Conservation (phyloP, 352 stramenopile species). For the Saprolegnia parasitica region DNA sequence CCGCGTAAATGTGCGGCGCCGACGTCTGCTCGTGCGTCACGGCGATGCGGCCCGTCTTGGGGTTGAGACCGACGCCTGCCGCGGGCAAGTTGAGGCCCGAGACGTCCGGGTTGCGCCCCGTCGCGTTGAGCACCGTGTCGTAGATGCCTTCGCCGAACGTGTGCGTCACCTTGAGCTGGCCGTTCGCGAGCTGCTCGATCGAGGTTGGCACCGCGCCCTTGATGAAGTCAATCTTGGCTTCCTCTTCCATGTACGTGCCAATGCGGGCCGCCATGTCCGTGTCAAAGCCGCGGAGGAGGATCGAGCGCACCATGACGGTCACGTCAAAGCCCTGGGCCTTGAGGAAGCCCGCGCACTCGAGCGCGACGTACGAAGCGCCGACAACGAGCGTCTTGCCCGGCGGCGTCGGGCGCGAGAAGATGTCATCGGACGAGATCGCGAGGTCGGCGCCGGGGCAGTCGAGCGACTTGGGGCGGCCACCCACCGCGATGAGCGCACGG, state of each 20-base stretch:
- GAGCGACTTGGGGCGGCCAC: conserved; percentile 88
- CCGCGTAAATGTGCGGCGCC: conserved; percentile 94
- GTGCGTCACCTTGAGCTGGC: conserved; percentile 78
- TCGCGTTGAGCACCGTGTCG: conserved; percentile 95
- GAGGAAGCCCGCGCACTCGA: conserved; percentile 98
- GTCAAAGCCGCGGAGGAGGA: conserved; percentile 97
- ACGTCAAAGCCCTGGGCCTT: conserved; percentile 94
- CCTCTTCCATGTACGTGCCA: conserved; percentile 88
- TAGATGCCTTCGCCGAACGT: conserved; percentile 87
- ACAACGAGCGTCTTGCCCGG: conserved; percentile 96
- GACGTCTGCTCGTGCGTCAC: conserved; percentile 91
- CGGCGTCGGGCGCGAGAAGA: conserved; percentile 77
- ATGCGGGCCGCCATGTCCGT: conserved; percentile 94
- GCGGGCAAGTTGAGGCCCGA: conserved; percentile 84
- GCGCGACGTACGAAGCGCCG: conserved; percentile 96
- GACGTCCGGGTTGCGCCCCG: conserved; percentile 92
- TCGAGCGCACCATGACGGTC: conserved; percentile 96
- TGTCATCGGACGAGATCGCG: conserved; percentile 90
- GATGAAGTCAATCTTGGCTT: conserved; percentile 90
- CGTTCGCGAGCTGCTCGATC: conserved; percentile 87
- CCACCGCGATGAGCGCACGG: conserved; percentile 93
- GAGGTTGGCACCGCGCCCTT: conserved; percentile 85
- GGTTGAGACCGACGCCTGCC: conserved; percentile 83
- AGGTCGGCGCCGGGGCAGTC: conserved; percentile 87
- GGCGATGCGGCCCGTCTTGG: conserved; percentile 89